Evolutionary conservation across 371 early-diverging fungal genomes (phyloP).

Genomic region (Mortierella sp.): DNA sequence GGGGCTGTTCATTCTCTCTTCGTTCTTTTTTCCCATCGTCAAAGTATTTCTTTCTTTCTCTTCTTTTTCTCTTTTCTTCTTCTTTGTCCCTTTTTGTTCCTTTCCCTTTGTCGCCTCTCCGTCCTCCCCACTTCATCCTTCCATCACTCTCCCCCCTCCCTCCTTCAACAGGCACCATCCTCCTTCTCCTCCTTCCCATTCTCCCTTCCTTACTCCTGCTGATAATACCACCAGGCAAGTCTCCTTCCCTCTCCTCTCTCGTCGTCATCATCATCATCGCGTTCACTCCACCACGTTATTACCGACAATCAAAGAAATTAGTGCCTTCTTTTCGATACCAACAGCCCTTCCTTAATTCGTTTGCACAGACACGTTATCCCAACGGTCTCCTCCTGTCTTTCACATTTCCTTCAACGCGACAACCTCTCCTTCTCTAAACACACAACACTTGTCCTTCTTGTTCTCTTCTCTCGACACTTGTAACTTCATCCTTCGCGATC

Average conservation of each 20-base stretch:
- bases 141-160: constrained; percentile 24
- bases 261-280: neutral
- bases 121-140: constrained; percentile 1
- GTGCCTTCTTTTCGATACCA: neutral
- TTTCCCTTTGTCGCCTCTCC: constrained; percentile 11
- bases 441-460: too few species aligned
- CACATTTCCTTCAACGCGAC: neutral
- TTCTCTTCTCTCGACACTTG: too few species aligned
- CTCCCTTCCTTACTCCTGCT: constrained; percentile 19
- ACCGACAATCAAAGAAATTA: neutral
- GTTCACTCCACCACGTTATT: neutral
- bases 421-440: neutral
- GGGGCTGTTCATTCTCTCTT: neutral
- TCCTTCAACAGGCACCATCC: constrained; percentile 43
- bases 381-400: neutral
- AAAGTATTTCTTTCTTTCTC: constrained; percentile 8
- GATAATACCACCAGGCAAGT: constrained; percentile 33
- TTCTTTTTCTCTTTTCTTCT: constrained; percentile 7
- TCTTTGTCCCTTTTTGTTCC: constrained; percentile 10
- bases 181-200: constrained; percentile 3
- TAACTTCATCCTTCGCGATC: neutral
- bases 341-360: neutral
- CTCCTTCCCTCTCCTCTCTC: neutral
- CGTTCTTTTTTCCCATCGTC: neutral
- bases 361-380: constrained; percentile 1